These are phyloP conservation scores for Colletotrichum liriopes DNA, from an alignment of 2,329 filamentous ascomycete species.

Conservation along the genomic window DNA sequence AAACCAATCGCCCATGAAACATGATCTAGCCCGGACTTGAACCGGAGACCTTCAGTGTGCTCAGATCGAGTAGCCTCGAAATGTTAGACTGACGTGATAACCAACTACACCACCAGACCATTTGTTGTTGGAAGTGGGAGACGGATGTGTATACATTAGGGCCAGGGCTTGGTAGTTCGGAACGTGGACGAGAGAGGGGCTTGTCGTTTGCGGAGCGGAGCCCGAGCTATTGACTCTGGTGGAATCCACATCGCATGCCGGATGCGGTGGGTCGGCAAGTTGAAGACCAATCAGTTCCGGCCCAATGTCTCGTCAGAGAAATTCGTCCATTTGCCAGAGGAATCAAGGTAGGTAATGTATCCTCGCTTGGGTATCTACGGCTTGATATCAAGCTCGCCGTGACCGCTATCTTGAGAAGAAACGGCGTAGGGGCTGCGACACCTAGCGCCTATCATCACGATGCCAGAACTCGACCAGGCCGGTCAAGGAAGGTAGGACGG, in stretches of 20 bases:
- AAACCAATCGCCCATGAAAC: constrained; percentile 30
- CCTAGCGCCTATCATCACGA: not conserved
- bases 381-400: not conserved
- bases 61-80: not conserved
- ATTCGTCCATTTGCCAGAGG: constrained; percentile 6
- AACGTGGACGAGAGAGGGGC: not conserved
- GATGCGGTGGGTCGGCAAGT: constrained; percentile 25
- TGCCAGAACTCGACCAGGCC: not conserved
- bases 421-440: not conserved
- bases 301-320: constrained; percentile 16
- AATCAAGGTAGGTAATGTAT: constrained; percentile 13
- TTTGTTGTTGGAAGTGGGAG: rapidly evolving
- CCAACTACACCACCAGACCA: constrained; percentile 56
- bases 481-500: constrained; percentile 9
- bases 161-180: not conserved
- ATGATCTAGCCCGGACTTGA: constrained; percentile 43
- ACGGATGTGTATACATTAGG: not conserved
- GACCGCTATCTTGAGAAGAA: not conserved
- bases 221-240: too few species aligned
- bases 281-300: constrained; percentile 25
- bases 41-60: constrained; percentile 43
- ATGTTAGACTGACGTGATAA: constrained; percentile 67
- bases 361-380: constrained; percentile 11
- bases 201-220: constrained; percentile 10
- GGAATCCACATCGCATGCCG: constrained; percentile 14